Evolutionary conservation across 441 rosid genomes (phyloP), one percentile per base, ranked within the genome.

Genomic region (Erodium texanum): DNA sequence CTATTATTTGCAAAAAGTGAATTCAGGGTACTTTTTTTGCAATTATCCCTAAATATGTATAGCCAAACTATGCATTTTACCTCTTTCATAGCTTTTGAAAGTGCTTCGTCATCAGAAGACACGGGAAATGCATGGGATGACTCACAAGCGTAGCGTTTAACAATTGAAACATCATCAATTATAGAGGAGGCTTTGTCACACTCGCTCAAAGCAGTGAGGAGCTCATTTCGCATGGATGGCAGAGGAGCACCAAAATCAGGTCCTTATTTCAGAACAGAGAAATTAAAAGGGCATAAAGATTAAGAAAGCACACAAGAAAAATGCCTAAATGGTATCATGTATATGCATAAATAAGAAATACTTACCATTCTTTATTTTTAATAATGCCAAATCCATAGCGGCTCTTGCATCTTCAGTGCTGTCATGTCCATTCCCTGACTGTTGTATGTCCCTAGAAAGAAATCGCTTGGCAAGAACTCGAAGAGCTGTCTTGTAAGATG

Each of bases 351-450:
- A 58, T 58, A 3, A 58, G 27, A 7, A 41, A 41, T 58, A 69
- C 90, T 81, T 79, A 65, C 99, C 99, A 77, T 89, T 72, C 74
- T 72, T 88, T 45, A 94, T 88, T 82, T 94, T 94, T 78, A 94
- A 74, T 41, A 89, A 73, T 38, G 99, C 92, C 72, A 94, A 77
- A 66, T 94, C 99, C 89, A 92, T 73, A 71, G 98, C 84, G 71
- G 99, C 88, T 79, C 79, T 82, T 74, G 99, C 99, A 85, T 92
- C 99, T 78, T 94, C 99, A 63, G 56, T 62, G 61, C 99, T 94
- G 80, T 94, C 98, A 61, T 94, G 98, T 68, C 98, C 98, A 67
- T 70, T 72, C 70, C 82, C 90, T 18, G 94, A 89, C 72, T 75
- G 82, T 66, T 94, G 98, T 83, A 94, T 94, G 82, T 84, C 92